Conservation (phyloP, 305 asterid species). For the Fraxinus velutina region DNA sequence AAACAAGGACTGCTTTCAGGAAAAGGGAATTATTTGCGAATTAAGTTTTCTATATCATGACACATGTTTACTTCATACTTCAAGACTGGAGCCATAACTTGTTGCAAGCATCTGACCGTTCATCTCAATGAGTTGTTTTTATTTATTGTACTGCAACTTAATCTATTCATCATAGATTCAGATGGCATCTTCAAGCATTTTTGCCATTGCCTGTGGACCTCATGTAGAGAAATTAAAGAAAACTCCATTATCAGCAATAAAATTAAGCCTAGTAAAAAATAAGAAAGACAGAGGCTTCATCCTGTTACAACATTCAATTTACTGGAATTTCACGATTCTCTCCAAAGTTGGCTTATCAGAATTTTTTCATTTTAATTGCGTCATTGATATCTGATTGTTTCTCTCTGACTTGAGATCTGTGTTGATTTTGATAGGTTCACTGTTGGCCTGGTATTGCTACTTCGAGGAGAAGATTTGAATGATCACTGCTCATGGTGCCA, state of each 20-base stretch:
- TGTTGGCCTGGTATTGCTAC: slow-evolving; percentile 47
- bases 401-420: not conserved
- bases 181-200: not conserved
- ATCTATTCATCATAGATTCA: not conserved
- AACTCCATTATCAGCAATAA: not conserved
- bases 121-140: not conserved
- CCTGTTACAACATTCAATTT: not conserved
- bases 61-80: not conserved
- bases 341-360: not conserved
- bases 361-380: not conserved
- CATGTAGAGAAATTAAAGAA: not conserved
- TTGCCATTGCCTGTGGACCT: not conserved
- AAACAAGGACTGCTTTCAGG: not conserved
- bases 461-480: slow-evolving; percentile 52
- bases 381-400: not conserved
- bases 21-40: not conserved
- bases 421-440: slow-evolving; percentile 38
- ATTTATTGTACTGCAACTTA: not conserved
- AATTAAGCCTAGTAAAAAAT: not conserved
- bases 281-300: not conserved
- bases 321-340: not conserved
- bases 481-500: slow-evolving; percentile 70
- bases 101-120: not conserved
- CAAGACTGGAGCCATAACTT: not conserved
- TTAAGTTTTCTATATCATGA: not conserved